Conservation (phyloP, 257 asterid genomes). For the Oldenlandia corymbosa region DNA sequence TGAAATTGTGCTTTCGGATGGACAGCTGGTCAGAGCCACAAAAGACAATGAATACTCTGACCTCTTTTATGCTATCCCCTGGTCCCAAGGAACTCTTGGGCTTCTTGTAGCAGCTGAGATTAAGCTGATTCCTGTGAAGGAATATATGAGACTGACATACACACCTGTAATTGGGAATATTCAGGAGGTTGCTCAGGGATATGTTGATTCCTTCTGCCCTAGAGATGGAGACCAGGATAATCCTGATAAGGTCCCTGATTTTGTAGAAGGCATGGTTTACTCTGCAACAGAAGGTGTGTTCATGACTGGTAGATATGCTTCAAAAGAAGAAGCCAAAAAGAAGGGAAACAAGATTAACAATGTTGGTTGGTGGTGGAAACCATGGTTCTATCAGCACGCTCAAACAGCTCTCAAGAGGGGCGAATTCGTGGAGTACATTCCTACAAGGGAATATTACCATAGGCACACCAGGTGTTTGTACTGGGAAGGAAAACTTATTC, state of each 20-base stretch:
- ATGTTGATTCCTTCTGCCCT: constrained; percentile 77
- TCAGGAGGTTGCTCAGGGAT: constrained; percentile 74
- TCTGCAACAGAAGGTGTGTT: constrained; percentile 65
- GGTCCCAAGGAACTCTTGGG: constrained; percentile 99
- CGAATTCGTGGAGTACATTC: constrained; percentile 86
- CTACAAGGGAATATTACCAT: constrained; percentile 89
- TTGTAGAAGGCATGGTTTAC: constrained; percentile 86
- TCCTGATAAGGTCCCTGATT: constrained; percentile 76
- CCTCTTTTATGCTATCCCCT: constrained; percentile 83
- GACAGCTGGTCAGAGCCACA: constrained; percentile 78
- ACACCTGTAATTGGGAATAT: constrained; percentile 74
- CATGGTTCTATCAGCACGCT: constrained; percentile 99
- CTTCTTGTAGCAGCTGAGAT: constrained; percentile 93
- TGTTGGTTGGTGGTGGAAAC: constrained; percentile 95
- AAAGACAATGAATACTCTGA: constrained; percentile 85
- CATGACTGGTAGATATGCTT: constrained; percentile 80
- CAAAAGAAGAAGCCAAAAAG: constrained; percentile 83
- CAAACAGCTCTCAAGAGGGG: constrained; percentile 84
- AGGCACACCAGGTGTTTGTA: constrained; percentile 92
- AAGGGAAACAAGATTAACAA: constrained; percentile 73
- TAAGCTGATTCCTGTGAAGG: constrained; percentile 83
- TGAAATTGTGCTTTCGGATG: constrained; percentile 83
- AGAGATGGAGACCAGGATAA: constrained; percentile 88
- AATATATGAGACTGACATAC: constrained; percentile 84
- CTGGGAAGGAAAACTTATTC: constrained; percentile 98